phyloP scores from a whole-genome alignment of 1,284 basidiomycete genomes.

The Trametes hirsuta region DNA sequence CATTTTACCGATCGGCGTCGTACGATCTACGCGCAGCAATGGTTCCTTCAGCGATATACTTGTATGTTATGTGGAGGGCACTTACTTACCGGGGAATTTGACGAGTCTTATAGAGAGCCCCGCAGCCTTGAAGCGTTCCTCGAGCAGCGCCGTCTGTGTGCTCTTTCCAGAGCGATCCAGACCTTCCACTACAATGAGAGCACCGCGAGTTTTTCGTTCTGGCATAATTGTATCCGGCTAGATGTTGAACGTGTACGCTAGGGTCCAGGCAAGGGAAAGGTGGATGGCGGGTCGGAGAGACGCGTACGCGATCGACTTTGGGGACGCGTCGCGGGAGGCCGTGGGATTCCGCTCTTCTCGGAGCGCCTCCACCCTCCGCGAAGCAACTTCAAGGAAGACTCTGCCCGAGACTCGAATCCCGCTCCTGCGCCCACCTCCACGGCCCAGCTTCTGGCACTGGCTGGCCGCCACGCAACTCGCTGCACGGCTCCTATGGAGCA shows the following conservation, averaged over 20 bases:
- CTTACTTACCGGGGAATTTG: slow-evolving; percentile 84
- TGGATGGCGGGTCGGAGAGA: neutral
- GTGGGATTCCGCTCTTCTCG: slow-evolving; percentile 2
- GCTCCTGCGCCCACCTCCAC: too few species aligned
- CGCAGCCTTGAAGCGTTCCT: slow-evolving; percentile 48
- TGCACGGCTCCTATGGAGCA: neutral
- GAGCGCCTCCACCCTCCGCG: slow-evolving; percentile 1
- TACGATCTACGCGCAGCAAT: slow-evolving; percentile 65
- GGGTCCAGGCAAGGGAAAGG: neutral
- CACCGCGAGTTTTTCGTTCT: slow-evolving; percentile 68
- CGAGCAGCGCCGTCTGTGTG: slow-evolving; percentile 76
- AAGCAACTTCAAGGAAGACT: too few species aligned
- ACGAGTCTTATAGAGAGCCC: slow-evolving; percentile 54
- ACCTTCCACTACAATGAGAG: slow-evolving; percentile 92
- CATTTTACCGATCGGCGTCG: slow-evolving; percentile 90
- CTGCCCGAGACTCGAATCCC: too few species aligned
- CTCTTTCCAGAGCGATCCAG: slow-evolving; percentile 94
- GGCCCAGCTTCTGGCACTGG: neutral
- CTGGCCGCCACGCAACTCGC: neutral
- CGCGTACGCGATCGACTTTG: slow-evolving; percentile 6
- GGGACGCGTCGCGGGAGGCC: neutral
- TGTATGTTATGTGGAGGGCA: neutral
- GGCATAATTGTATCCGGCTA: slow-evolving; percentile 18
- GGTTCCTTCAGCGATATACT: neutral
- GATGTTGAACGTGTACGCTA: neutral